Conservation (phyloP, 495 filamentous ascomycete genomes). For the Daldinia caldariorum region DNA sequence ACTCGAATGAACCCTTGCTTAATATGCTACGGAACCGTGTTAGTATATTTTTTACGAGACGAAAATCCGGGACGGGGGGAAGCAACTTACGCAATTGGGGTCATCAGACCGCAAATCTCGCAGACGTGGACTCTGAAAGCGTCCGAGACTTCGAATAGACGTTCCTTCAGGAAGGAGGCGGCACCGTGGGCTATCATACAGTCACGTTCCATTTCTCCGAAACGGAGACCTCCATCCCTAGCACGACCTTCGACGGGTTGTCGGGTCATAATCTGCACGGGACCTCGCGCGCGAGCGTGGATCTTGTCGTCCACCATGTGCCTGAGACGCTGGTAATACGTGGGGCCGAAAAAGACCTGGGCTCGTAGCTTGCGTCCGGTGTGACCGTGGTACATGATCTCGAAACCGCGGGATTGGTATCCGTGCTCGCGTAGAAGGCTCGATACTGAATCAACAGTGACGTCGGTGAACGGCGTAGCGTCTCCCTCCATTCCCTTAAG, state of each 20-base stretch:
- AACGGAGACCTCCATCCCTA: constrained; percentile 95
- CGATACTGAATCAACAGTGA: constrained; percentile 95
- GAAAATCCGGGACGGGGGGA: background rate
- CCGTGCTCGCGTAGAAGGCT: constrained; percentile 87
- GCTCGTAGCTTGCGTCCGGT: constrained; percentile 91
- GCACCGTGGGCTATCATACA: constrained; percentile 99
- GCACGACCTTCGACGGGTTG: constrained; percentile 99
- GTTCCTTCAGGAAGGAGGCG: constrained; percentile 94
- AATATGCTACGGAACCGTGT: constrained; percentile 73
- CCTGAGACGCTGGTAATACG: constrained; percentile 97
- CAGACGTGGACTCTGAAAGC: constrained; percentile 99
- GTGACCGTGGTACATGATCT: constrained; percentile 98
- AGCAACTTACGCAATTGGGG: constrained; percentile 96
- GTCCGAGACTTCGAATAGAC: constrained; percentile 95
- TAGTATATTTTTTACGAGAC: constrained; percentile 25
- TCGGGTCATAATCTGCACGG: constrained; percentile 94
- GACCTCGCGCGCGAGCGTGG: constrained; percentile 93
- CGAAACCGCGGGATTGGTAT: constrained; percentile 96
- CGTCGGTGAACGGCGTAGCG: constrained; percentile 97
- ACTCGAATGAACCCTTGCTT: constrained; percentile 93
- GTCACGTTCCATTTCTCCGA: constrained; percentile 99
- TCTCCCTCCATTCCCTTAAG: constrained; percentile 94
- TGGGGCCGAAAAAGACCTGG: constrained; percentile 96
- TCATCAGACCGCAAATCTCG: constrained; percentile 99
- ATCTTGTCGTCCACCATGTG: constrained; percentile 99